Percentiles rank a stretch among this genome's conserved stretches.
Conservation (phyloP, 345 rosid genomes). For the Erucastrum elatum region DNA sequence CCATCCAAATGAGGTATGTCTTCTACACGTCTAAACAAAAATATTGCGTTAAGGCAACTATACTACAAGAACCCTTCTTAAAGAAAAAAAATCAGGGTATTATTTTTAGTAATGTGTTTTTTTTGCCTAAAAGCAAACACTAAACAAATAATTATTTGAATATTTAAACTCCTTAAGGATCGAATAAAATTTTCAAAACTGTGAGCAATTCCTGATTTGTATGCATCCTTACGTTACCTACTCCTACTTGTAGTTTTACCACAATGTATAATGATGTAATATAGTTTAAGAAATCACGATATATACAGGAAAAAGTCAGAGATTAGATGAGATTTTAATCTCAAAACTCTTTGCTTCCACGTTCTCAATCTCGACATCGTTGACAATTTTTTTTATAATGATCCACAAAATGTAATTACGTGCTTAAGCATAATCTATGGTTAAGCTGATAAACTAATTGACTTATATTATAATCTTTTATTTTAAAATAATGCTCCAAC, state of each 20-base stretch:
- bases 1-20: not conserved
- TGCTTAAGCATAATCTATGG: constrained; percentile 36
- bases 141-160: not conserved
- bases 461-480: not conserved
- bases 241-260: not conserved
- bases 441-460: constrained; percentile 23
- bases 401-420: constrained; percentile 23
- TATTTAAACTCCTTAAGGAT: not conserved
- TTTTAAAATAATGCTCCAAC: not conserved
- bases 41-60: constrained; percentile 1
- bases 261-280: not conserved
- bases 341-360: constrained; percentile 35
- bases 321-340: not conserved
- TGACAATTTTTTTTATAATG: constrained; percentile 19
- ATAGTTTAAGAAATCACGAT: not conserved
- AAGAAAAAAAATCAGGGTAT: not conserved
- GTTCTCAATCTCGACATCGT: constrained; percentile 29
- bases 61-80: not conserved
- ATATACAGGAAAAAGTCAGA: constrained; percentile 8
- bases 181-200: not conserved
- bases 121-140: not conserved
- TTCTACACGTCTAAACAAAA: constrained; percentile 15
- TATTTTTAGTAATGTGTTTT: not conserved
- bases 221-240: not conserved
- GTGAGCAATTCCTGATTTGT: not conserved